phyloP scores from a whole-genome alignment of 345 rosid species.

The Nasturtium officinale region DNA sequence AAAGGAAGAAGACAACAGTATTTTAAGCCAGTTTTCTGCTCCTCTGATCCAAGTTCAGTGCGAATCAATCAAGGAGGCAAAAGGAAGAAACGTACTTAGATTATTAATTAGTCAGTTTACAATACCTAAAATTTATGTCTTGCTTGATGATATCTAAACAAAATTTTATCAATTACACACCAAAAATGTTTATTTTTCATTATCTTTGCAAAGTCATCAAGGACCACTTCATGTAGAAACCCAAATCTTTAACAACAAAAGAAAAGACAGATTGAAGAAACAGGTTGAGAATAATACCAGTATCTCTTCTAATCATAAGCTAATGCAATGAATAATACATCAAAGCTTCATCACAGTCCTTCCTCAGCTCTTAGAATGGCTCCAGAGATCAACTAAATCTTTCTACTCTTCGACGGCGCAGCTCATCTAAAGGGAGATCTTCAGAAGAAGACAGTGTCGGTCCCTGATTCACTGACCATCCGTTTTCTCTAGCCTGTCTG shows the following conservation, averaged over 20 bases:
- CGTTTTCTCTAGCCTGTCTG: slow-evolving; percentile 43
- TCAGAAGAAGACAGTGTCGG: slow-evolving; percentile 31
- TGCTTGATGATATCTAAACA: not conserved
- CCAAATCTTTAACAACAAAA: slow-evolving; percentile 38
- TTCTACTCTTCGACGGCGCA: slow-evolving; percentile 81
- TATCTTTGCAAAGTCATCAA: slow-evolving; percentile 1
- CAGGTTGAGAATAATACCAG: slow-evolving; percentile 10
- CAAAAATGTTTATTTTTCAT: not conserved
- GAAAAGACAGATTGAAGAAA: slow-evolving; percentile 15
- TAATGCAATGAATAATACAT: slow-evolving; percentile 16
- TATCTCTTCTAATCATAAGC: slow-evolving; percentile 6
- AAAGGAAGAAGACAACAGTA: slow-evolving; percentile 11
- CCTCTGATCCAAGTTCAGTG: not conserved
- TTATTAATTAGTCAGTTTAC: not conserved
- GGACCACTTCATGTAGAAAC: slow-evolving; percentile 6
- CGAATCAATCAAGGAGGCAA: not conserved
- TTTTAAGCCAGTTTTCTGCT: not conserved
- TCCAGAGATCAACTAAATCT: slow-evolving; percentile 60
- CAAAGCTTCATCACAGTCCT: slow-evolving; percentile 24
- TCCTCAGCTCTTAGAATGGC: slow-evolving; percentile 14
- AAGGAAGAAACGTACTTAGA: not conserved
- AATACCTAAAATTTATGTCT: not conserved
- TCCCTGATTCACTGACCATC: slow-evolving; percentile 39
- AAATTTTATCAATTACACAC: not conserved
- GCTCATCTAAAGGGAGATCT: slow-evolving; percentile 66